Evolutionary conservation across 192 early-diverging fungal genomes (phyloP), one percentile per base, ranked within the genome.

Genomic region (Umbelopsis sp.): DNA sequence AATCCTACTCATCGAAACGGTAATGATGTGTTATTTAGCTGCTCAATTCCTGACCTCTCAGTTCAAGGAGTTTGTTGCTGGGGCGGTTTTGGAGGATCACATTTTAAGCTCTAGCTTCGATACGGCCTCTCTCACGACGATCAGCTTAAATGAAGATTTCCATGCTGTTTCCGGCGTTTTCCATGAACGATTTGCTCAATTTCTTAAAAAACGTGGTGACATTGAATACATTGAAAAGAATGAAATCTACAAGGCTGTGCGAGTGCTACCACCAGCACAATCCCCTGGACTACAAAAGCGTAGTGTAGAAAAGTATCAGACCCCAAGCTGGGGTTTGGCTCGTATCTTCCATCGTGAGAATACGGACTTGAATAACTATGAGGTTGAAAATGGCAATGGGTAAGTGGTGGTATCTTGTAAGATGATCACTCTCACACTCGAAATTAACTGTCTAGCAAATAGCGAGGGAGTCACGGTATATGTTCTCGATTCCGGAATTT

Each of bases 401-500:
- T 80, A 79, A 70, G 70, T 1, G 20, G 0, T 17, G 6, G 12
- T 14, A 44, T 11, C 4, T 69, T 43, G 17, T 65, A 44, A 70
- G 16, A 38, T 73, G 17, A 71, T 67, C 65, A 10, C 66, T 56
- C 49, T 31, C 12, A 14, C 36, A 41, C 31, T n/a, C n/a, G n/a
- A n/a, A n/a, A n/a, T 62, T 32, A 32, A 32, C 24, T 41, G n/a
- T 72, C 3, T 31, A 24, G 0, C 20, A 21, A 34, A 38, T 71
- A 76, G 75, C n/a, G 44, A 32, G 22, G 87, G 81, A 17, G 82
- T 92, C 16, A 81, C 80, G 43, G 84, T 85, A 29, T 92, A 88
- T 74, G 81, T 92, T 16, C 77, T 92, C 29, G 91, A 92, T 73
- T 86, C 91, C 22, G 87, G 87, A 10, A 76, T 88, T 17, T 70